Conservation (phyloP, 352 stramenopile species). For the Pythium myriotylum region DNA sequence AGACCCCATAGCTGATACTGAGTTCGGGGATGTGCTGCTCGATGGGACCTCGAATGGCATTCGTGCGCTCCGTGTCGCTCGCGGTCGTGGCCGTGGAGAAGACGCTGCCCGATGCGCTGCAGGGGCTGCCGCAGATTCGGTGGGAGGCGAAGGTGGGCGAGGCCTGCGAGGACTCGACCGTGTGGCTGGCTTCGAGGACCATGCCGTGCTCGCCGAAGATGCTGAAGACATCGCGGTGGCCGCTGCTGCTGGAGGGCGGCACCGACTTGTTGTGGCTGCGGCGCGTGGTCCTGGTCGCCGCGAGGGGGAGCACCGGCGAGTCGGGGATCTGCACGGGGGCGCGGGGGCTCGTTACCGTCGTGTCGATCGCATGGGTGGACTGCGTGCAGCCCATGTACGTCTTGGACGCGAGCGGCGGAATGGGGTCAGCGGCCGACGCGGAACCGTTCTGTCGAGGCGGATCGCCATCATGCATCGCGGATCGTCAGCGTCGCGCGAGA, state of each 20-base stretch:
- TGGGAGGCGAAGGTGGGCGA: conserved; percentile 6
- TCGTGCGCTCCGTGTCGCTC: conserved; percentile 73
- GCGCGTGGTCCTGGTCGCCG: conserved; percentile 20
- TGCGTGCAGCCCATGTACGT: conserved; percentile 36
- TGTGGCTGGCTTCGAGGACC: conserved; percentile 49
- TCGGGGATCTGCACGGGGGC: conserved; percentile 5
- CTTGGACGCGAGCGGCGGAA: conserved; percentile 6
- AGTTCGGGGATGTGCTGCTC: conserved; percentile 61
- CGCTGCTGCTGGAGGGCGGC: conserved; percentile 35
- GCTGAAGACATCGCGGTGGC: conserved; percentile 83
- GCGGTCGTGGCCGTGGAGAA: conserved; percentile 77
- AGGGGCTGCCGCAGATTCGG: conserved; percentile 34
- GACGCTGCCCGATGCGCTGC: conserved; percentile 59
- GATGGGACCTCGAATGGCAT: conserved; percentile 45
- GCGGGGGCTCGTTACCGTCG: conserved; percentile 12
- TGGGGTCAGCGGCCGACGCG: neutral
- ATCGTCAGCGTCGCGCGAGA: neutral
- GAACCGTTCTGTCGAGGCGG: conserved; percentile 19
- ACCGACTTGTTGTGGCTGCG: conserved; percentile 53
- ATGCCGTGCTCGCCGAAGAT: conserved; percentile 84
- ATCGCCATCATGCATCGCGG: neutral
- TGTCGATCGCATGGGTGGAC: conserved; percentile 28
- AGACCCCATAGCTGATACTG: conserved; percentile 66
- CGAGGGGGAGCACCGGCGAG: conserved; percentile 11
- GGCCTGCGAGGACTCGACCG: conserved; percentile 16